phyloP scores from a whole-genome alignment of 1,284 basidiomycete species.

The Fomitopsis palustris region DNA sequence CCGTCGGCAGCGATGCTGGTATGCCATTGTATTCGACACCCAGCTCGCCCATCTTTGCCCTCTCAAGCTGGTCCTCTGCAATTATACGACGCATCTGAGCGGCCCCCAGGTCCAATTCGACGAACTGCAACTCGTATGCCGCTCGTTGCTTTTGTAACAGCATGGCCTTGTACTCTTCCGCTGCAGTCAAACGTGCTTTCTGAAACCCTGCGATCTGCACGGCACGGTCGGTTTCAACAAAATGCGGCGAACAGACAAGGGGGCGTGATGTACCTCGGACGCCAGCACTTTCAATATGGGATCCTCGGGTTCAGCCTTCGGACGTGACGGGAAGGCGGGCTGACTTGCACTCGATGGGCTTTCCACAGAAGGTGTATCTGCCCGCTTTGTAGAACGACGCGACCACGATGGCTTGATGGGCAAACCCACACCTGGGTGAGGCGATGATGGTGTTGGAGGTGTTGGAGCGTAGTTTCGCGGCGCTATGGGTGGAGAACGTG shows the following conservation, averaged over 20 bases:
- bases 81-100: constrained; percentile 53
- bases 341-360: background rate
- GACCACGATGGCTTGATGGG: constrained; percentile 20
- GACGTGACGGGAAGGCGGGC: background rate
- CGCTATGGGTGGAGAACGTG: constrained; percentile 1
- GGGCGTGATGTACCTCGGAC: constrained; percentile 12
- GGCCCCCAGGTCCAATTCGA: constrained; percentile 52
- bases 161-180: constrained; percentile 39
- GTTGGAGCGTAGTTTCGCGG: constrained; percentile 7
- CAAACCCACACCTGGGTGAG: constrained; percentile 13
- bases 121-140: constrained; percentile 56
- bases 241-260: background rate
- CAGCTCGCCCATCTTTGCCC: constrained; percentile 52
- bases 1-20: background rate
- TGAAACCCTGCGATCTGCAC: constrained; percentile 33
- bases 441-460: constrained; percentile 18
- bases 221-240: background rate
- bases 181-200: constrained; percentile 36
- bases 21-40: constrained; percentile 43
- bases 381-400: constrained; percentile 4
- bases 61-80: constrained; percentile 55
- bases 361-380: background rate
- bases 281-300: background rate
- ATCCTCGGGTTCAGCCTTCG: background rate
- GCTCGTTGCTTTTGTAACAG: constrained; percentile 45